Conservation (phyloP, 2,329 filamentous ascomycete genomes). For the Rhinocladiella mackenziei region DNA sequence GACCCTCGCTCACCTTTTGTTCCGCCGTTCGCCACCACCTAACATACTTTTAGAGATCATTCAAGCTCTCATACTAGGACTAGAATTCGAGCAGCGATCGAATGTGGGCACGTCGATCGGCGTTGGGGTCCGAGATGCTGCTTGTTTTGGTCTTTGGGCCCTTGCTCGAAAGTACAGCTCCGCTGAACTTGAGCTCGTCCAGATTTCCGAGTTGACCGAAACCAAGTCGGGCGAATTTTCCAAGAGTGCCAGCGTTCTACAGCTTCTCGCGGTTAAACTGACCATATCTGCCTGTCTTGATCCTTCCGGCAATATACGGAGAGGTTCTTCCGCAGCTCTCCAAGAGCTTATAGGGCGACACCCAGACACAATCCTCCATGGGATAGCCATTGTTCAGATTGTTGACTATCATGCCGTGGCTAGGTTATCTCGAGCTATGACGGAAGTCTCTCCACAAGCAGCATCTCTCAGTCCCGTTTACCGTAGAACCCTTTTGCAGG, state of each 20-base stretch:
- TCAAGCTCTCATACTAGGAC: slow-evolving; percentile 69
- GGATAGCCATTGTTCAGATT: slow-evolving; percentile 79
- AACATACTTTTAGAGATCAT: slow-evolving; percentile 68
- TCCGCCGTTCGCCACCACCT: slow-evolving; percentile 73
- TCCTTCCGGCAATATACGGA: slow-evolving; percentile 85
- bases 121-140: slow-evolving; percentile 87
- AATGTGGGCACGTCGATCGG: slow-evolving; percentile 81
- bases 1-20: slow-evolving; percentile 80
- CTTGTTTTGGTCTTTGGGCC: slow-evolving; percentile 95
- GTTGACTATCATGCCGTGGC: slow-evolving; percentile 94
- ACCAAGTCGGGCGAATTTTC: slow-evolving; percentile 3
- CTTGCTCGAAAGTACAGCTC: slow-evolving; percentile 83
- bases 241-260: slow-evolving; percentile 51
- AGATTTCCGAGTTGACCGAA: slow-evolving; percentile 12
- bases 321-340: slow-evolving; percentile 86
- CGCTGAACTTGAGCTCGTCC: slow-evolving; percentile 59
- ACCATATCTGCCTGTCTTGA: slow-evolving; percentile 80
- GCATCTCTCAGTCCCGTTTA: slow-evolving; percentile 62
- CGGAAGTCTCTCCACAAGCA: slow-evolving; percentile 67
- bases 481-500: slow-evolving; percentile 65
- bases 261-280: slow-evolving; percentile 75
- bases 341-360: slow-evolving; percentile 93
- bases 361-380: slow-evolving; percentile 74
- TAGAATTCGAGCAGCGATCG: slow-evolving; percentile 84
- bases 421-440: slow-evolving; percentile 74